A percentile compares a stretch with the other conserved stretches of the same genome.
phyloP scores from a whole-genome alignment of 257 asterid genomes.

The Capsicum chinense region DNA sequence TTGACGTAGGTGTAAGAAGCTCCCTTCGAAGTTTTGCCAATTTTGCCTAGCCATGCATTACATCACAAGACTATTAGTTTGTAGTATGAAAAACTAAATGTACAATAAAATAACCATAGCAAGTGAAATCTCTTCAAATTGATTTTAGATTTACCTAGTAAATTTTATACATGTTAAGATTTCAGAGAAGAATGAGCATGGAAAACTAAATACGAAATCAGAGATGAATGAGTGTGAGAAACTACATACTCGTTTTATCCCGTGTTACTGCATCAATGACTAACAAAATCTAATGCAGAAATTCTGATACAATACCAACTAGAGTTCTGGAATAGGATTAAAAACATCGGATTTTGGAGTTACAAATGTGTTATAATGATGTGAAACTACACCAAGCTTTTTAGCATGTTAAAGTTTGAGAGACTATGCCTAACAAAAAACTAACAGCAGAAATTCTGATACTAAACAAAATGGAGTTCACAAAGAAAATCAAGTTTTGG shows the following conservation, averaged over 20 bases:
- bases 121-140: neutral
- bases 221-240: neutral
- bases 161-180: neutral
- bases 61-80: neutral
- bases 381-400: neutral
- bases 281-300: neutral
- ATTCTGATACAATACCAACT: slow-evolving; percentile 9
- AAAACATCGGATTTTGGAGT: neutral
- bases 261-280: neutral
- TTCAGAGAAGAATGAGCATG: neutral
- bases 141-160: neutral
- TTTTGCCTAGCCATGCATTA: slow-evolving; percentile 65
- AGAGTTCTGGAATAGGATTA: neutral
- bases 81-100: slow-evolving; percentile 16
- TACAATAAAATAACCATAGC: slow-evolving; percentile 22
- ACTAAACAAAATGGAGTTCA: neutral
- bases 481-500: neutral
- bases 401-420: neutral
- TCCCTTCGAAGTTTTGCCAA: slow-evolving; percentile 98
- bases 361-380: neutral
- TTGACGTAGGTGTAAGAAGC: slow-evolving; percentile 82
- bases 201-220: neutral
- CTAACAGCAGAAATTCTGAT: neutral
- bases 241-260: neutral
- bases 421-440: neutral